Conservation (phyloP, 2,329 filamentous ascomycete species). For the Colletotrichum zoysiae region DNA sequence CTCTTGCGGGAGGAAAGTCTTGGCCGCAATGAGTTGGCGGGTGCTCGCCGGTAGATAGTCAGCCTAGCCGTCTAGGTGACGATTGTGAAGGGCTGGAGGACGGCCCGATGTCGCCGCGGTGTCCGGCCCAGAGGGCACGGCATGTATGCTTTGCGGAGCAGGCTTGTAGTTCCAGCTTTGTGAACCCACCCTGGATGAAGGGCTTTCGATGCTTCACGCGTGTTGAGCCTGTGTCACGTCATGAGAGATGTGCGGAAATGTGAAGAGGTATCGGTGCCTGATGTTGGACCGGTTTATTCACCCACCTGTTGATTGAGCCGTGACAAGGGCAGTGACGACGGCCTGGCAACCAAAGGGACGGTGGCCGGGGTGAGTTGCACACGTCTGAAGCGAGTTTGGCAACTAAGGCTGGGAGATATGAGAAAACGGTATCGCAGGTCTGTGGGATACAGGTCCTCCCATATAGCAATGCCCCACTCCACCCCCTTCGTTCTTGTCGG, state of each 20-base stretch:
- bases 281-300: not conserved
- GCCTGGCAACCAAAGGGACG: not conserved
- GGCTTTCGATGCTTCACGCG: not conserved
- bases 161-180: too few species aligned
- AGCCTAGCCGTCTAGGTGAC: not conserved
- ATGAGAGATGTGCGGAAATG: not conserved
- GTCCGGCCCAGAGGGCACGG: not conserved
- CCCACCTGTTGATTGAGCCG: not conserved
- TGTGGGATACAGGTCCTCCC: not conserved
- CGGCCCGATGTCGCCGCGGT: not conserved
- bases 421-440: not conserved
- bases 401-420: not conserved
- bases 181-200: not conserved
- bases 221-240: not conserved
- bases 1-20: not conserved
- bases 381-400: not conserved
- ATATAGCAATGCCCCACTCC: not conserved
- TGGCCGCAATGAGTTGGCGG: not conserved
- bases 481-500: not conserved
- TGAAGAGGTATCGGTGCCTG: not conserved
- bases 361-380: not conserved
- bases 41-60: not conserved
- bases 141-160: not conserved
- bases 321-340: not conserved
- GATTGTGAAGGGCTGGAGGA: not conserved